phyloP scores from a whole-genome alignment of 164 flowering plant genomes.

The Protea cynaroides region DNA sequence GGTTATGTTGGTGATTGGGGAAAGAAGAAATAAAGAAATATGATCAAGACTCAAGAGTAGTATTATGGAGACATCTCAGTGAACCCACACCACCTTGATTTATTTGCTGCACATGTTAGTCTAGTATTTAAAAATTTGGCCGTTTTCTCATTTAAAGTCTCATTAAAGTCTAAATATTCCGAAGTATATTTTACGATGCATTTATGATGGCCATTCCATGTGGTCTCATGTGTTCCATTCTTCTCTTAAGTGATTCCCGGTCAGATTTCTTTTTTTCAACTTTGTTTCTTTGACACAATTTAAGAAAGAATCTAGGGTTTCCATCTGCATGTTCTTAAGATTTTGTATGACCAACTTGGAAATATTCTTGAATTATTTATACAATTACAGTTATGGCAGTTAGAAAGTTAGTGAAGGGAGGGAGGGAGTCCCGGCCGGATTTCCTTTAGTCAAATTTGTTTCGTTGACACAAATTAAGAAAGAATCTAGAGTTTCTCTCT shows the following conservation, averaged over 20 bases:
- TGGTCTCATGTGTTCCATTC: conserved; percentile 42
- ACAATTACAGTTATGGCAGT: neutral
- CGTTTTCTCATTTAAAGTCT: no score
- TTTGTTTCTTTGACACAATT: conserved; percentile 1
- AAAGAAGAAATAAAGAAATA: neutral
- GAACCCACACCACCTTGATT: neutral
- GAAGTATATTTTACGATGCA: neutral
- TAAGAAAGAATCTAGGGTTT: conserved; percentile 13
- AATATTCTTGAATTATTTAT: conserved; percentile 5
- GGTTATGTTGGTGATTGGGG: no score
- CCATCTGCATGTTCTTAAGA: conserved; percentile 11
- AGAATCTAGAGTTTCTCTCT: conserved; percentile 13
- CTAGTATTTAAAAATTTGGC: no score
- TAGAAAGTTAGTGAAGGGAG: neutral
- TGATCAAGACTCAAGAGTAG: neutral
- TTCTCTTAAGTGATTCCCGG: neutral
- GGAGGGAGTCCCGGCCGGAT: no score
- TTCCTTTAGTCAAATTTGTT: conserved; percentile 17
- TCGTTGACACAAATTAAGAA: neutral
- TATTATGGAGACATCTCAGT: neutral
- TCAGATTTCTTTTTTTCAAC: conserved; percentile 18
- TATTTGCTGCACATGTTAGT: conserved; percentile 10
- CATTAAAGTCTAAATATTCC: neutral
- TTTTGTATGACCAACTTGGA: conserved; percentile 6
- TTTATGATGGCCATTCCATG: conserved; percentile 29